Conservation (phyloP, 2,329 filamentous ascomycete species). For the Epicoccum sorghinum region DNA sequence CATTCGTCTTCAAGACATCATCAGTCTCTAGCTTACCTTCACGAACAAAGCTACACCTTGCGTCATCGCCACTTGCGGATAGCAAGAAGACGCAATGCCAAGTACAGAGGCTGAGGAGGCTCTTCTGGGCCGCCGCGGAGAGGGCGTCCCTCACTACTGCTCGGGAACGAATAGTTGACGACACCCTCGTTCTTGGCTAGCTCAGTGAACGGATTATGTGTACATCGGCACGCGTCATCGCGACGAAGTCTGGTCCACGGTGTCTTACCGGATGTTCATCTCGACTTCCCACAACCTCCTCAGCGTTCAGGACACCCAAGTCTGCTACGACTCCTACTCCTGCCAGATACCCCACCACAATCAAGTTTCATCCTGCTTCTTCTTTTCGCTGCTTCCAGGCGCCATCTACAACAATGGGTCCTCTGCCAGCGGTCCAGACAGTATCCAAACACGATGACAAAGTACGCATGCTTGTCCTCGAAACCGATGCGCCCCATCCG, state of each 20-base stretch:
- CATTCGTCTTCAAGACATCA: neutral
- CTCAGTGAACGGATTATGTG: slow-evolving; percentile 13
- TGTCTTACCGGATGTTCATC: neutral
- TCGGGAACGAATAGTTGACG: slow-evolving; percentile 1
- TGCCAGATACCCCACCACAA: neutral
- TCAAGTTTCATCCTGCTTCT: neutral
- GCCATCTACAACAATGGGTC: slow-evolving; percentile 27
- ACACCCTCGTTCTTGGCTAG: slow-evolving; percentile 9
- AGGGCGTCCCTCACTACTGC: neutral
- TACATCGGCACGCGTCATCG: slow-evolving; percentile 20
- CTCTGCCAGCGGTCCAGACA: slow-evolving; percentile 30
- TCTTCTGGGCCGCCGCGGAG: slow-evolving; percentile 14
- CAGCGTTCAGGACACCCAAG: neutral
- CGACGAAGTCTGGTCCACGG: slow-evolving; percentile 11
- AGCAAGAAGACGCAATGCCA: slow-evolving; percentile 17
- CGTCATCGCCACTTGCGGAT: slow-evolving; percentile 24
- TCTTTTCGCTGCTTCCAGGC: neutral
- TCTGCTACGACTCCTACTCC: neutral
- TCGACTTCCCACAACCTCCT: neutral
- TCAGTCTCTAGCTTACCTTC: neutral
- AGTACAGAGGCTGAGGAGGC: slow-evolving; percentile 19
- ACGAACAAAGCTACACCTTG: slow-evolving; percentile 4
- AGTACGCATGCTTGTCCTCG: slow-evolving; percentile 60
- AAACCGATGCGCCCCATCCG: slow-evolving; percentile 63
- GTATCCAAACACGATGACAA: slow-evolving; percentile 37